Base-by-base conservation (phyloP, 2,329 filamentous ascomycete genomes). In the Ceratocystis albifundus region DNA sequence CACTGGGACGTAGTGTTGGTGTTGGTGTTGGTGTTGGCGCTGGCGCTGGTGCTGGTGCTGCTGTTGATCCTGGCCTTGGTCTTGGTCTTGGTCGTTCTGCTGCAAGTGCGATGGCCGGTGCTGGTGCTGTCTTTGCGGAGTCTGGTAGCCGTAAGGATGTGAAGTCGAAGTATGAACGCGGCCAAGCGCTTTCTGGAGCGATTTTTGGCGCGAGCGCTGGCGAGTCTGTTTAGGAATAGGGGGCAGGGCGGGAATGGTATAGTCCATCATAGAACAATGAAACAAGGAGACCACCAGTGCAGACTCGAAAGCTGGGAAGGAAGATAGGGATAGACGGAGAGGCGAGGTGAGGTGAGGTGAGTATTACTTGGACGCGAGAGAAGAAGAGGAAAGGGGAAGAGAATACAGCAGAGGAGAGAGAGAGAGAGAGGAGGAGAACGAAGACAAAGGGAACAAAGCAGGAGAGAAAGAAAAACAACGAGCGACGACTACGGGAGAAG, bases 151-250 rank as follows among this genome's bases (percentile, higher is more conserved):
- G 63, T 45, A 62, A 25, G 63, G 45, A 65, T 41, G 64, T 20
- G 64, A 66, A 41, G 28, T 66, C 15, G 64, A 30, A 30, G 48
- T 65, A 17, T 65, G 48, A 25, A 68, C 61, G 61, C 63, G 67
- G 30, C 65, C 62, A 28, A 64, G 57, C 30, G 61, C 36, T 62
- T 68, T 66, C 46, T 69, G 69, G 36, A 67, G 65, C 48, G 68
- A 67, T 45, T 65, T 65, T 66, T 69, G 69, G 48, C 69, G 68
- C 65, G 69, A 67, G 28, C 68, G 66, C n/a, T 68, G 66, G 28
- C 65, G 69, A 62, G 65, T 66, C 46, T 70, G 69, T 36, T 65
- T 66, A 15, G 69, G 69, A 65, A 70, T 69, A 65, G 68, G 68
- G 66, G 69, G 69, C 17, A 69, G 44, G 17, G 68, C 59, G 44